These are phyloP conservation scores for Aspergillus cristatus DNA, from an alignment of 495 filamentous ascomycete species.

Conservation along the genomic window DNA sequence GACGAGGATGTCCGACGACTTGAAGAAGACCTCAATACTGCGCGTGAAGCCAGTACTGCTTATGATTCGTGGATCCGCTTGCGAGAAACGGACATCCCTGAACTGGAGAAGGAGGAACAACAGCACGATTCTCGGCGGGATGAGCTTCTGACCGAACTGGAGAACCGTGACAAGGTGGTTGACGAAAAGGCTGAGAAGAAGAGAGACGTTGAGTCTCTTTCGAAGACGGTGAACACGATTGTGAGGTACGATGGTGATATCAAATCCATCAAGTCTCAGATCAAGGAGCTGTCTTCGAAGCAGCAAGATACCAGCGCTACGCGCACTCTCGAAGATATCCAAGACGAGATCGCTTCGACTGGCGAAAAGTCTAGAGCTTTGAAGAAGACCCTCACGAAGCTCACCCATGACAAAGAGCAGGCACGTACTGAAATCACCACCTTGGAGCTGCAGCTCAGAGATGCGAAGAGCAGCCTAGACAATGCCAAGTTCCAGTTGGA, in stretches of 20 bases:
- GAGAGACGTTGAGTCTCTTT: slow-evolving; percentile 65
- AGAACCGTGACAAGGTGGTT: slow-evolving; percentile 64
- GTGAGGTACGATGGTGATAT: slow-evolving; percentile 63
- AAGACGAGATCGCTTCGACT: slow-evolving; percentile 57
- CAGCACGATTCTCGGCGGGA: slow-evolving; percentile 45
- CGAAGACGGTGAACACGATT: slow-evolving; percentile 68
- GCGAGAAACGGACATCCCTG: slow-evolving; percentile 59
- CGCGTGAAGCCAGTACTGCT: slow-evolving; percentile 50
- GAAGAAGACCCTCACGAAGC: slow-evolving; percentile 51
- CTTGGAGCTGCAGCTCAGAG: slow-evolving; percentile 63
- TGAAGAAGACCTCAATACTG: slow-evolving; percentile 46
- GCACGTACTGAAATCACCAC: slow-evolving; percentile 53
- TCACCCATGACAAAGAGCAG: slow-evolving; percentile 61
- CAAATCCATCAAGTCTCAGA: slow-evolving; percentile 55
- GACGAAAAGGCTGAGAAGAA: slow-evolving; percentile 53
- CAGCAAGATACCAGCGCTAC: slow-evolving; percentile 54
- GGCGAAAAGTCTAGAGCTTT: slow-evolving; percentile 57
- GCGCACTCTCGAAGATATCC: slow-evolving; percentile 73
- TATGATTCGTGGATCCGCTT: slow-evolving; percentile 69
- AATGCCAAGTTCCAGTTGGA: slow-evolving; percentile 65
- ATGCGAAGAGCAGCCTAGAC: slow-evolving; percentile 59
- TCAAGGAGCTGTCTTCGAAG: slow-evolving; percentile 60
- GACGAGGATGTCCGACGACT: slow-evolving; percentile 41
- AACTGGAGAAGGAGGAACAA: slow-evolving; percentile 51
- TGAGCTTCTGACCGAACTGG: slow-evolving; percentile 53